Evolutionary conservation across 148 eudicot species (phyloP).

Genomic region (Rhododendron williamsianum): DNA sequence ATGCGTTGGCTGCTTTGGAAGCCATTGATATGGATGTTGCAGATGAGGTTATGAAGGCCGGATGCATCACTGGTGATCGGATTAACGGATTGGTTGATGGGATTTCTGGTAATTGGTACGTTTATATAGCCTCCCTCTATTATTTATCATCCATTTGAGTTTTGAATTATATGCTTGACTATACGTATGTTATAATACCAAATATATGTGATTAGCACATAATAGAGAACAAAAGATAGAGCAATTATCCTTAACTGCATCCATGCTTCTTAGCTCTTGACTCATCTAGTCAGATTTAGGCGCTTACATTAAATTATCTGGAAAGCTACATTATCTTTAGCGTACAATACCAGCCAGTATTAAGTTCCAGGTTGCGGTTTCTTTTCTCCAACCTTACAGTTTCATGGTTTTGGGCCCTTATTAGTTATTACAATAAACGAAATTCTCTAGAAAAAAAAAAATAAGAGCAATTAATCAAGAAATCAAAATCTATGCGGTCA

Average conservation of each 20-base stretch:
- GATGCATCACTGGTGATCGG: constrained; percentile 90
- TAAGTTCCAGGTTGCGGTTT: neutral
- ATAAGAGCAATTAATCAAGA: neutral
- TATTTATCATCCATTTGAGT: neutral
- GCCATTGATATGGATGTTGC: constrained; percentile 95
- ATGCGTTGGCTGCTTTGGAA: constrained; percentile 93
- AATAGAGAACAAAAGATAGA: neutral
- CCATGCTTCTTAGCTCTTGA: neutral
- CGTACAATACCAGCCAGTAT: neutral
- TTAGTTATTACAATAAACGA: neutral
- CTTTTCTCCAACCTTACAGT: neutral
- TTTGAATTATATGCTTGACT: neutral
- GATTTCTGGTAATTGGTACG: constrained; percentile 77
- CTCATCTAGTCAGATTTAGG: neutral
- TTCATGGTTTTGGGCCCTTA: neutral
- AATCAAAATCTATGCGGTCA: neutral
- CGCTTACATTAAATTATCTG: neutral
- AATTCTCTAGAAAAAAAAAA: neutral
- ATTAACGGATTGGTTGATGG: constrained; percentile 96
- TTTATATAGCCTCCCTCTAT: neutral
- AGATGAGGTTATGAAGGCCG: constrained; percentile 77
- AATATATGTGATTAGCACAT: no score
- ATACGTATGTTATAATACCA: neutral
- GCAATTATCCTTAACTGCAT: neutral
- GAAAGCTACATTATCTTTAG: neutral